Conservation (phyloP, 2,329 filamentous ascomycete genomes). For the Falciphora oryzae region DNA sequence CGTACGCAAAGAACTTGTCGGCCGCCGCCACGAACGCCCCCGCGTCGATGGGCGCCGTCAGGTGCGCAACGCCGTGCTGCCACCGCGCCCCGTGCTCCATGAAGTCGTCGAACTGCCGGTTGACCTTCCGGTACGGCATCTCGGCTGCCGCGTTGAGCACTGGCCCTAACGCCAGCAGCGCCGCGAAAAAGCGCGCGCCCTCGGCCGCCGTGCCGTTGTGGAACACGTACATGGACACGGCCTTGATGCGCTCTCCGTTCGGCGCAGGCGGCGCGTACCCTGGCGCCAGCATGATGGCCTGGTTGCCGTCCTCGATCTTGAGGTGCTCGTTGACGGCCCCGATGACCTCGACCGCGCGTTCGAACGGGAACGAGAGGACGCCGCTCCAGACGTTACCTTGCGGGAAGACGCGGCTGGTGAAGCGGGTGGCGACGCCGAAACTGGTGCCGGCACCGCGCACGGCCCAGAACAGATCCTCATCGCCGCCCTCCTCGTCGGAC, state of each 20-base stretch:
- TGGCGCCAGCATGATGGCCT: conserved; percentile 13
- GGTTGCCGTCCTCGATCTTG: conserved; percentile 18
- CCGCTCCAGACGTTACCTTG: conserved; percentile 29
- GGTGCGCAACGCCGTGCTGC: conserved; percentile 2
- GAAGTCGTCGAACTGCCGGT: conserved; percentile 23
- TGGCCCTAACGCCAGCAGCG: conserved; percentile 31
- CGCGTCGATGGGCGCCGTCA: not conserved
- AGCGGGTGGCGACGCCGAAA: conserved; percentile 37
- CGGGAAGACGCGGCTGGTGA: conserved; percentile 27
- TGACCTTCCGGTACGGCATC: conserved; percentile 36
- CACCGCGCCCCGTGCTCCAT: not conserved
- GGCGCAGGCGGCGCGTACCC: conserved; percentile 23
- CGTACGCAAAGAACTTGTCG: not conserved
- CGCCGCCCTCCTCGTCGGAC: conserved; percentile 35
- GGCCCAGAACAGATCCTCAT: conserved; percentile 34
- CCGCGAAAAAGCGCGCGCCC: conserved; percentile 28
- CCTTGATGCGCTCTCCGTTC: conserved; percentile 20
- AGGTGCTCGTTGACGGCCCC: conserved; percentile 25
- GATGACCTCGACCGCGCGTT: conserved; percentile 23
- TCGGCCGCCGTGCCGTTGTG: conserved; percentile 31
- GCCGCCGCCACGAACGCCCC: not conserved
- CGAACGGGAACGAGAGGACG: conserved; percentile 19
- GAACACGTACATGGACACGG: conserved; percentile 25
- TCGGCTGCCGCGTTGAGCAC: conserved; percentile 29
- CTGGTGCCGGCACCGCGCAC: conserved; percentile 34